Evolutionary conservation across 2,329 filamentous ascomycete genomes (phyloP).

Genomic region (Hymenoscyphus scutula): DNA sequence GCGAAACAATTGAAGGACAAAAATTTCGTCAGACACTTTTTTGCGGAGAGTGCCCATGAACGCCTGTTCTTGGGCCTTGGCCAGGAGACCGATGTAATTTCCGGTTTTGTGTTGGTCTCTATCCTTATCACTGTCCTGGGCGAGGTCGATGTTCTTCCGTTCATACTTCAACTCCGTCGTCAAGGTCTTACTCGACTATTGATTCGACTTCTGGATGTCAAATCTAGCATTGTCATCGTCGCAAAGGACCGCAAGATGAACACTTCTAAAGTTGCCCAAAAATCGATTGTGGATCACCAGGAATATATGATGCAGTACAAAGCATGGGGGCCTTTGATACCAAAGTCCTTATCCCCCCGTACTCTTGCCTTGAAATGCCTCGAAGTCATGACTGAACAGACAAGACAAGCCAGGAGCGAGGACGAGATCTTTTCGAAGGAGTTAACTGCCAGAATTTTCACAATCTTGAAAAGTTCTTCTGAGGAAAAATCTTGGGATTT

Average conservation of each 20-base stretch:
- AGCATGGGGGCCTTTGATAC: slow-evolving; percentile 58
- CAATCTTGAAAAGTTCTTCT: slow-evolving; percentile 38
- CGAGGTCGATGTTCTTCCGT: slow-evolving; percentile 57
- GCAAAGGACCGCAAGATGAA: slow-evolving; percentile 65
- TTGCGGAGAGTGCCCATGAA: slow-evolving; percentile 70
- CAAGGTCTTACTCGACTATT: slow-evolving; percentile 57
- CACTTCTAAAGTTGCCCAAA: slow-evolving; percentile 63
- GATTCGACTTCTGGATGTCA: slow-evolving; percentile 49
- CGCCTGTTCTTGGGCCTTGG: slow-evolving; percentile 63
- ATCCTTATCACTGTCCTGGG: slow-evolving; percentile 62
- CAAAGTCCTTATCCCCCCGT: slow-evolving; percentile 57
- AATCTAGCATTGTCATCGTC: slow-evolving; percentile 58
- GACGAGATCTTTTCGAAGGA: slow-evolving; percentile 48
- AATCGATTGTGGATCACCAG: slow-evolving; percentile 54
- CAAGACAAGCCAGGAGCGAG: slow-evolving; percentile 47
- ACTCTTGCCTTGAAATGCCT: slow-evolving; percentile 62
- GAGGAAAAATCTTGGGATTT: slow-evolving; percentile 30
- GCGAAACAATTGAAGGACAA: slow-evolving; percentile 59
- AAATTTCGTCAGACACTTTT: slow-evolving; percentile 66
- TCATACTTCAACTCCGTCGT: slow-evolving; percentile 54
- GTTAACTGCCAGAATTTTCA: slow-evolving; percentile 50
- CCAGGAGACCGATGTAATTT: slow-evolving; percentile 57
- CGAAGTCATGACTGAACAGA: slow-evolving; percentile 54
- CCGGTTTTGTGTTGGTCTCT: slow-evolving; percentile 62
- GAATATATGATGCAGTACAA: slow-evolving; percentile 49